Percentiles rank a stretch among this genome's conserved stretches.
Evolutionary conservation across 2,329 filamentous ascomycete genomes (phyloP).

Genomic region (Graphilbum sp.): DNA sequence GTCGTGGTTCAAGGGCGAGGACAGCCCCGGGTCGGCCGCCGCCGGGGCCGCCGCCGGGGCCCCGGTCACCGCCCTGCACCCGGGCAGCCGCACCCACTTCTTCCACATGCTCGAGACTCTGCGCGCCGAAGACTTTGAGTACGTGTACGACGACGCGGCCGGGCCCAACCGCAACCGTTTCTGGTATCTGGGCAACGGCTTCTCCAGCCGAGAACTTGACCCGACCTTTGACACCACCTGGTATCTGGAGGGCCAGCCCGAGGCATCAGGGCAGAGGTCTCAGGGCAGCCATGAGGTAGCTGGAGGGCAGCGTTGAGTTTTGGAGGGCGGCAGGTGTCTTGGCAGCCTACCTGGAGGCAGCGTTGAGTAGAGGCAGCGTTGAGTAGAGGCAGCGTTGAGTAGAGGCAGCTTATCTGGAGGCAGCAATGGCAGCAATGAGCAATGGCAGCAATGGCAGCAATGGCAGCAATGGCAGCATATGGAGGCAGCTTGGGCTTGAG

Average conservation of each 20-base stretch:
- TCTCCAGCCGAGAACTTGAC: slow-evolving; percentile 28
- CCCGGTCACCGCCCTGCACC: slow-evolving; percentile 31
- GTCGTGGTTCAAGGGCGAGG: slow-evolving; percentile 35
- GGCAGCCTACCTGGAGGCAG: no score
- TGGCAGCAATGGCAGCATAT: no score
- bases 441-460: no score
- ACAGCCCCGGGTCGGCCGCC: slow-evolving; percentile 14
- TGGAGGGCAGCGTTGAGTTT: background rate
- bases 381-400: no score
- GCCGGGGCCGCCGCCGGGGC: slow-evolving; percentile 11
- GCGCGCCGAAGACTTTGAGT: slow-evolving; percentile 36
- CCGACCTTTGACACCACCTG: slow-evolving; percentile 21
- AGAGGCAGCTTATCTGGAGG: no score
- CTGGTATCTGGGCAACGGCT: slow-evolving; percentile 35
- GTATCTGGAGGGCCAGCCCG: slow-evolving; percentile 19
- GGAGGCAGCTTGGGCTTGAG: no score
- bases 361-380: no score
- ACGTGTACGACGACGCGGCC: slow-evolving; percentile 20
- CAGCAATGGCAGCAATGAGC: no score
- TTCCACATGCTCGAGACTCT: slow-evolving; percentile 34
- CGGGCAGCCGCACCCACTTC: slow-evolving; percentile 33
- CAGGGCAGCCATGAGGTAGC: background rate
- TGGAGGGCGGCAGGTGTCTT: background rate
- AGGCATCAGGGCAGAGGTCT: no score
- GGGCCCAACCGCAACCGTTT: slow-evolving; percentile 25